These are phyloP conservation scores for Fistulina hepatica DNA, from an alignment of 1,284 basidiomycete species.

Conservation along the genomic window DNA sequence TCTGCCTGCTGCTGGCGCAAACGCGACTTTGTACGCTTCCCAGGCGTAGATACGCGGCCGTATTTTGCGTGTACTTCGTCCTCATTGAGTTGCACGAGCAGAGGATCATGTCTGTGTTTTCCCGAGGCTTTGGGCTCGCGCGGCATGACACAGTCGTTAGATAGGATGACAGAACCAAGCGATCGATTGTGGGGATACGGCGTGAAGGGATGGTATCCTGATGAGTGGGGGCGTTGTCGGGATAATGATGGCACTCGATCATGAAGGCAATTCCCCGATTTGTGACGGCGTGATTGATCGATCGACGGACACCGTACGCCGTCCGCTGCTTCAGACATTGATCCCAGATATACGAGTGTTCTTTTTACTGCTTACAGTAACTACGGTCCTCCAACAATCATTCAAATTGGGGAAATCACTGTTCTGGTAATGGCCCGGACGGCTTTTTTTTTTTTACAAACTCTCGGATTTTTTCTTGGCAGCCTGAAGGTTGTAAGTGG, in stretches of 20 bases:
- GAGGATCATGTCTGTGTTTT: constrained; percentile 71
- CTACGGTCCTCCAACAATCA: too few relatives aligned
- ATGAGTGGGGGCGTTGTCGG: neutral
- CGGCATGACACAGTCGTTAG: constrained; percentile 41
- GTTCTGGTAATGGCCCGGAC: too few relatives aligned
- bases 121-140: constrained; percentile 38
- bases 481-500: too few relatives aligned
- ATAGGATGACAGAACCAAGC: constrained; percentile 10
- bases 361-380: too few relatives aligned
- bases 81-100: constrained; percentile 71
- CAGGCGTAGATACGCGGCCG: constrained; percentile 64
- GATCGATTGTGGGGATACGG: neutral
- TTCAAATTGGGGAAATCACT: too few relatives aligned
- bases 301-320: too few relatives aligned
- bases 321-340: too few relatives aligned
- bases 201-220: neutral
- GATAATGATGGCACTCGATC: neutral
- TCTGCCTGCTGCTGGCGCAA: constrained; percentile 33
- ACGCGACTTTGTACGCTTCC: constrained; percentile 57
- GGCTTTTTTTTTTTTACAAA: too few relatives aligned
- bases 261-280: too few relatives aligned
- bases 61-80: constrained; percentile 70
- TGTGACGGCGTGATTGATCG: too few relatives aligned
- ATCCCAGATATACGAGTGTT: too few relatives aligned
- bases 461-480: too few relatives aligned